phyloP scores from a whole-genome alignment of 2,329 filamentous ascomycete species.

The Lachnellula hyalina region DNA sequence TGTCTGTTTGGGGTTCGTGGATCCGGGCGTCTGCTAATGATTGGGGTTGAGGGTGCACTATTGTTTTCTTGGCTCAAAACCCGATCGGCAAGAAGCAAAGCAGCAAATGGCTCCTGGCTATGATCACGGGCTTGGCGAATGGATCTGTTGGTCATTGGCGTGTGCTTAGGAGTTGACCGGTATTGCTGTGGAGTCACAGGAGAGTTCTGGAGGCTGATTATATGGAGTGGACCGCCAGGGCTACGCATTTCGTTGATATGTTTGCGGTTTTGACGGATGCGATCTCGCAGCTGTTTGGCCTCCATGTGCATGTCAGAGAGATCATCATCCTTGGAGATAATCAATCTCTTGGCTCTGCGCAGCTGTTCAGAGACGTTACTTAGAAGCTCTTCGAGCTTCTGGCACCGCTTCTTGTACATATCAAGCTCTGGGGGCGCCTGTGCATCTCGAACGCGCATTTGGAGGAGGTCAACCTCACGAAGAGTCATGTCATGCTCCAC shows the following conservation, averaged over 20 bases:
- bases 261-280: conserved; percentile 85
- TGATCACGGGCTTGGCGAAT: conserved; percentile 37
- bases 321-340: conserved; percentile 73
- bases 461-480: conserved; percentile 78
- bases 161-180: conserved; percentile 46
- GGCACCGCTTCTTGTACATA: conserved; percentile 44
- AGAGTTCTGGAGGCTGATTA: conserved; percentile 51
- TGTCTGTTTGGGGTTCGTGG: conserved; percentile 55
- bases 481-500: conserved; percentile 92
- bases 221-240: conserved; percentile 63
- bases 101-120: conserved; percentile 65
- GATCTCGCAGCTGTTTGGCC: conserved; percentile 69
- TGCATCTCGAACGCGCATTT: conserved; percentile 60
- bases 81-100: conserved; percentile 67
- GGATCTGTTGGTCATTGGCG: conserved; percentile 38
- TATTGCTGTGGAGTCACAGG: conserved; percentile 38
- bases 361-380: conserved; percentile 58
- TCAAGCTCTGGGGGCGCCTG: conserved; percentile 59
- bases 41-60: conserved; percentile 68
- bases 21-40: conserved; percentile 19
- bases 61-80: conserved; percentile 73
- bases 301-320: conserved; percentile 67
- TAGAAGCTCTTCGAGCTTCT: conserved; percentile 62
- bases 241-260: conserved; percentile 76
- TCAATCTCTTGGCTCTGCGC: conserved; percentile 69